A percentile compares a stretch with the other conserved stretches of the same genome.
Conservation (phyloP, 2,329 filamentous ascomycete species). For the Fusarium sp. region DNA sequence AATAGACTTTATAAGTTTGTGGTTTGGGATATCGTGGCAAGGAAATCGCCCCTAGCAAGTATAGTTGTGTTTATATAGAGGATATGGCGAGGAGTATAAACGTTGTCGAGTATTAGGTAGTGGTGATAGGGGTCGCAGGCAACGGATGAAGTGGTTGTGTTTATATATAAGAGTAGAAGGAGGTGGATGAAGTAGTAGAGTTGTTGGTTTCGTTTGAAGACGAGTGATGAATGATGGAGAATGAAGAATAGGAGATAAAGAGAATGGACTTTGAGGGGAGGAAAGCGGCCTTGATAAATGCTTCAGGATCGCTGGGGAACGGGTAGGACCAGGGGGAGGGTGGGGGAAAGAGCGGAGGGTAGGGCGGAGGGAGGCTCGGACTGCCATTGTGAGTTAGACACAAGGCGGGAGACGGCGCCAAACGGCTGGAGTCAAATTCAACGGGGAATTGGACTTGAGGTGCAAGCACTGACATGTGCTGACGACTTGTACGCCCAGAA, state of each 20-base stretch:
- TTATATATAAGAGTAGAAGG: constrained; percentile 1
- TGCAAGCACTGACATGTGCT: constrained; percentile 43
- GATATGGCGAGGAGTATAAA: constrained; percentile 16
- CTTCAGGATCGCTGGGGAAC: constrained; percentile 24
- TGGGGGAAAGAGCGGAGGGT: constrained; percentile 44
- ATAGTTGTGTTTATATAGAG: constrained; percentile 10
- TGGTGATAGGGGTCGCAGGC: constrained; percentile 14
- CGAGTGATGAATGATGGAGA: constrained; percentile 18
- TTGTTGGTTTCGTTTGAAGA: not conserved
- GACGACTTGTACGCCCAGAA: constrained; percentile 40
- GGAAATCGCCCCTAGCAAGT: constrained; percentile 47
- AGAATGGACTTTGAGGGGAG: constrained; percentile 30
- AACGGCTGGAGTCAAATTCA: constrained; percentile 33
- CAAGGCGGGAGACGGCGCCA: constrained; percentile 25
- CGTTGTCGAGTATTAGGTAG: constrained; percentile 12
- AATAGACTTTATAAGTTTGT: constrained; percentile 17
- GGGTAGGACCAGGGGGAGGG: constrained; percentile 30
- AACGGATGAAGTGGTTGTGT: constrained; percentile 13
- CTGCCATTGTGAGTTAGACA: constrained; percentile 42
- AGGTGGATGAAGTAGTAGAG: constrained; percentile 7
- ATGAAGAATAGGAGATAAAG: constrained; percentile 25
- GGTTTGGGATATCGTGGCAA: constrained; percentile 46
- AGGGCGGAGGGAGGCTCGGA: constrained; percentile 35
- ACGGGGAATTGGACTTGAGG: constrained; percentile 10
- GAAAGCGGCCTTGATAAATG: constrained; percentile 44